Percentiles rank a stretch among this genome's conserved stretches.
Evolutionary conservation across 768 basidiomycete species (phyloP).

Genomic region (Tubosaeta brunneosetosa): DNA sequence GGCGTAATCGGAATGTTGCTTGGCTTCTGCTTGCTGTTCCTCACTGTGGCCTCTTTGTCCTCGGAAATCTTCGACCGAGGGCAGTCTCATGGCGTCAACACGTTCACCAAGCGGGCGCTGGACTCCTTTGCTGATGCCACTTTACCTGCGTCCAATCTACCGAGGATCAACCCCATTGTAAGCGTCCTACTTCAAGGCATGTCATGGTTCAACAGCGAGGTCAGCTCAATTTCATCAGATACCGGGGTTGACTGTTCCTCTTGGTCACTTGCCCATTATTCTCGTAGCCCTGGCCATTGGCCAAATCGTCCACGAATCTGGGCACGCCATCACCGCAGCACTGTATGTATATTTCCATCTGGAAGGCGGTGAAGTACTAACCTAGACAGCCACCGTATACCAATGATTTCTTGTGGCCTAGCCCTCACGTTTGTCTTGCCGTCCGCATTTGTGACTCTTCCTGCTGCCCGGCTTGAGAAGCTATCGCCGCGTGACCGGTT

Average conservation of each 20-base stretch:
- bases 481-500: constrained; percentile 41
- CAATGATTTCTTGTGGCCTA: constrained; percentile 56
- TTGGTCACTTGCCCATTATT: constrained; percentile 65
- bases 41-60: constrained; percentile 27
- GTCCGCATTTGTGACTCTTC: constrained; percentile 68
- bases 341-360: constrained; percentile 42
- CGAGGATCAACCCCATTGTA: constrained; percentile 30
- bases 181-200: constrained; percentile 8
- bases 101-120: constrained; percentile 15
- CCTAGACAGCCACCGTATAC: constrained; percentile 55
- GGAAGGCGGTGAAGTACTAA: constrained; percentile 1
- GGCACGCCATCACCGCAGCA: constrained; percentile 74
- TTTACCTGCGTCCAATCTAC: not conserved
- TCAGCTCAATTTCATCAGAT: constrained; percentile 43
- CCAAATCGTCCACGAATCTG: constrained; percentile 76
- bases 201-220: not conserved
- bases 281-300: constrained; percentile 54
- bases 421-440: constrained; percentile 63
- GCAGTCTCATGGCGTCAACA: not conserved
- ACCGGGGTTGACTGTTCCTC: constrained; percentile 76
- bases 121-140: not conserved
- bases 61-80: constrained; percentile 9
- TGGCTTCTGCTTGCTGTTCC: constrained; percentile 37
- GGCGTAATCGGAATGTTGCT: constrained; percentile 46
- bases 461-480: constrained; percentile 36